A percentile compares a stretch with the other conserved stretches of the same genome.
Conservation (phyloP, 1,284 basidiomycete genomes). For the Puccinia triticina region DNA sequence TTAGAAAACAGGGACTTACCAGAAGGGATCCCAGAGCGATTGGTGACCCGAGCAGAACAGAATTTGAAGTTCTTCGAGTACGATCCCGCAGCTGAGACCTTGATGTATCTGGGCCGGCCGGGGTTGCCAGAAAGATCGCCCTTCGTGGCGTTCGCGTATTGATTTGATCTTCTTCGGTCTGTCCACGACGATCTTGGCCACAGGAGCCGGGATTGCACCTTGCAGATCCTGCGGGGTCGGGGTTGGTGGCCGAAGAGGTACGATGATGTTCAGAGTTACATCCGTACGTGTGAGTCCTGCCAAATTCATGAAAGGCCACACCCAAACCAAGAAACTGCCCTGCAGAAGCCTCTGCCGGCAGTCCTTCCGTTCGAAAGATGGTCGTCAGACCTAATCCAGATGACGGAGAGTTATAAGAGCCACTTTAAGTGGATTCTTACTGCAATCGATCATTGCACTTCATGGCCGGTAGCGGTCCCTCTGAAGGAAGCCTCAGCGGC, state of each 20-base stretch:
- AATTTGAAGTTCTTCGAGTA: no score
- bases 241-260: constrained; percentile 13
- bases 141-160: no score
- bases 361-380: constrained; percentile 17
- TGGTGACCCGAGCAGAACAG: no score
- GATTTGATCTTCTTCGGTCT: no score
- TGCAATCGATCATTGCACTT: not conserved
- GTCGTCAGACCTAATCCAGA: not conserved
- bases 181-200: not conserved
- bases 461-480: not conserved
- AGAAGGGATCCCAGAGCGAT: no score
- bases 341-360: not conserved
- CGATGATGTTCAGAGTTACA: not conserved
- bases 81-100: not conserved
- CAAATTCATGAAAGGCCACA: not conserved
- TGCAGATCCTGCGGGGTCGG: not conserved
- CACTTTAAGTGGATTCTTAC: not conserved
- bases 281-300: not conserved
- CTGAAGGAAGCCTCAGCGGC: not conserved
- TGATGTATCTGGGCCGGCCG: not conserved
- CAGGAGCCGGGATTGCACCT: not conserved
- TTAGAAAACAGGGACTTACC: no score
- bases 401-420: not conserved
- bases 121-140: not conserved
- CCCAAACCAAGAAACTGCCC: not conserved